Base-by-base conservation (phyloP, 805 yeast genomes). In the Candida krabiensis region DNA sequence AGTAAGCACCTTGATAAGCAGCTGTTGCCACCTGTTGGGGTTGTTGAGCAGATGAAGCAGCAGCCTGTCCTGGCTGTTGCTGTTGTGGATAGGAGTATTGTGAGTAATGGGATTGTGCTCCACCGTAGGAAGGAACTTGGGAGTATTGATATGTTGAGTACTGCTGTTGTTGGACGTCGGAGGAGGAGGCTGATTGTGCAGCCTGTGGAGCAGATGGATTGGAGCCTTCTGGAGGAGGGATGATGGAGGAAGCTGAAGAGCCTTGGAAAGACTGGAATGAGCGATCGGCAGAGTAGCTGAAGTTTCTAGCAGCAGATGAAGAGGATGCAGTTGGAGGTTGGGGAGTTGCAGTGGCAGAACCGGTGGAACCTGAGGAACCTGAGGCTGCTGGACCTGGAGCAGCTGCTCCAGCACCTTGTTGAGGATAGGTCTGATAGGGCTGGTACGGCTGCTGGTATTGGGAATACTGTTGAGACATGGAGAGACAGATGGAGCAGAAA, bases 21-120 rank as follows among this genome's bases (percentile, higher is more conserved):
- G 43, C 41, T 14, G 35, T 21, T 11, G 24, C 44, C 35, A 37
- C 35, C 27, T 33, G 50, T 35, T 39, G 52, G 15, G 40, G 44
- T 30, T 38, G 50, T 9, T 32, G 43, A 22, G 44, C 42, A 28
- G 35, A 49, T 12, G 41, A 28, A 4, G 41, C n/a, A n/a, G n/a
- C n/a, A 21, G 24, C 24, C 24, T 21, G 24, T 8, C 24, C 24
- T 11, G 24, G 24, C 24, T 21, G 24, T n/a, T n/a, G 42, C 11
- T 43, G 46, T 33, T 44, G 55, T 3, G 43, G 35, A 27, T 46
- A 43, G 15, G 46, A 33, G 30, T 45, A 47, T 25, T 46, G 52
- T 16, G 50, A 40, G 30, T 49, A 43, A 9, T 49, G 50, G 13
- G 50, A 36, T 33, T 49, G 55, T 9, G 45, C 30, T 12, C 35